phyloP scores from a whole-genome alignment of 495 filamentous ascomycete species.

The Amniculicola lignicola region DNA sequence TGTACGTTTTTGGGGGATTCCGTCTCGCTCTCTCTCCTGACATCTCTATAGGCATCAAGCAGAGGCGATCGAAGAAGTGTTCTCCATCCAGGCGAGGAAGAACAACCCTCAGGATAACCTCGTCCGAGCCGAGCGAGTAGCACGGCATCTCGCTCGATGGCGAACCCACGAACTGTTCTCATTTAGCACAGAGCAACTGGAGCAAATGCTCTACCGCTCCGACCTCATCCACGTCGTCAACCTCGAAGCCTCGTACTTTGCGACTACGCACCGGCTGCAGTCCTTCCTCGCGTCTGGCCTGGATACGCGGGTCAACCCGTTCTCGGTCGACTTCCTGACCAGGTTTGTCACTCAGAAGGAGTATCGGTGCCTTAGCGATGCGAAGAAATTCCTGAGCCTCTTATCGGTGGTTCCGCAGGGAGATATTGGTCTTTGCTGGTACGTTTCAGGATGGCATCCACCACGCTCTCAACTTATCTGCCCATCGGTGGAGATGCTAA shows the following conservation, averaged over 20 bases:
- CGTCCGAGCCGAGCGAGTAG: neutral
- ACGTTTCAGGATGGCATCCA: too few relatives aligned
- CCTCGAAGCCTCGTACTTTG: slow-evolving; percentile 20
- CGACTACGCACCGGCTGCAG: slow-evolving; percentile 14
- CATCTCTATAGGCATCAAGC: too few relatives aligned
- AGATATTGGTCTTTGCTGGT: slow-evolving; percentile 12
- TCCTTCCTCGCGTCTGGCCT: slow-evolving; percentile 9
- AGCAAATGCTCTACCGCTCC: slow-evolving; percentile 20
- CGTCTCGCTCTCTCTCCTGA: too few relatives aligned
- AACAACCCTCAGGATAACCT: neutral
- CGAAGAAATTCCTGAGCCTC: slow-evolving; percentile 1
- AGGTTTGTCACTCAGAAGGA: neutral
- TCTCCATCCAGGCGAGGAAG: slow-evolving; percentile 4
- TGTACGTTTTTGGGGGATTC: too few relatives aligned
- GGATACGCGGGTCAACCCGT: slow-evolving; percentile 15
- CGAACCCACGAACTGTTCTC: slow-evolving; percentile 14
- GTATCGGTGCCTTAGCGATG: neutral
- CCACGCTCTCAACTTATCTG: too few relatives aligned
- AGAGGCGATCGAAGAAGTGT: slow-evolving; percentile 15
- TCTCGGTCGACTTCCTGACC: slow-evolving; percentile 7
- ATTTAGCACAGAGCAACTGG: slow-evolving; percentile 8
- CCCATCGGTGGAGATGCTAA: neutral
- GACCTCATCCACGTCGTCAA: slow-evolving; percentile 15
- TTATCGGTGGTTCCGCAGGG: neutral
- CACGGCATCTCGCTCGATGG: neutral